Evolutionary conservation across 257 asterid genomes (phyloP), one percentile per base, ranked within the genome.

Genomic region (Paulownia fortunei): DNA sequence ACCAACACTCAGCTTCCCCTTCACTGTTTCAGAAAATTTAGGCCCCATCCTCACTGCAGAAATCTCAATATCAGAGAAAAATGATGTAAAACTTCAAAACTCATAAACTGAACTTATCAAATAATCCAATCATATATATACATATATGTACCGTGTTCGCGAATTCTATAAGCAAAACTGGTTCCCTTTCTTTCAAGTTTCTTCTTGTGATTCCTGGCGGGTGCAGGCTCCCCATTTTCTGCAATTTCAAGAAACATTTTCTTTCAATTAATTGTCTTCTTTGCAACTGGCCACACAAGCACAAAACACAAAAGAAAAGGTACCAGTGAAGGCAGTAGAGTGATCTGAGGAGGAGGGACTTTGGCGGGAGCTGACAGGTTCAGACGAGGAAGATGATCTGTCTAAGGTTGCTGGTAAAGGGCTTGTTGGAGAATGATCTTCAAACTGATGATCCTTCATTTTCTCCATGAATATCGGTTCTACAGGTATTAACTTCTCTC

Each of bases 1-100:
- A 15, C 94, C 97, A 7, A 92, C 78, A 61, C 89, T 92, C 77
- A 94, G 82, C 79, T 94, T 94, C 69, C 98, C 98, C 79, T 89
- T 92, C 81, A 92, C 91, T 0, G 97, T 92, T 58, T 94, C 97
- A 10, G 92, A 87, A 0, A 94, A 84, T 3, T 84, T 89, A 0
- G 94, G 89, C 78, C 97, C 94, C 93, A 91, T 49, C 63, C 82
- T 88, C 75, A 88, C 90, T 88, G 86, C 81, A 56, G 21, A 70
- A 27, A 16, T 46, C 21, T 26, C 30, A 18, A 37, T 21, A 69
- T 39, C 8, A 46, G 19, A 21, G 4, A 30, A 30, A 2, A 42
- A 73, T 21, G 27, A 74, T 3, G 2, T 1, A 49, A 74, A 30
- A 8, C 46, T 19, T 32, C 63, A 36, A 61, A 41, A 73, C 21